Percentiles rank a stretch among this genome's conserved stretches.
Conservation (phyloP, 805 yeast species). For the Yamadazyma sp. region DNA sequence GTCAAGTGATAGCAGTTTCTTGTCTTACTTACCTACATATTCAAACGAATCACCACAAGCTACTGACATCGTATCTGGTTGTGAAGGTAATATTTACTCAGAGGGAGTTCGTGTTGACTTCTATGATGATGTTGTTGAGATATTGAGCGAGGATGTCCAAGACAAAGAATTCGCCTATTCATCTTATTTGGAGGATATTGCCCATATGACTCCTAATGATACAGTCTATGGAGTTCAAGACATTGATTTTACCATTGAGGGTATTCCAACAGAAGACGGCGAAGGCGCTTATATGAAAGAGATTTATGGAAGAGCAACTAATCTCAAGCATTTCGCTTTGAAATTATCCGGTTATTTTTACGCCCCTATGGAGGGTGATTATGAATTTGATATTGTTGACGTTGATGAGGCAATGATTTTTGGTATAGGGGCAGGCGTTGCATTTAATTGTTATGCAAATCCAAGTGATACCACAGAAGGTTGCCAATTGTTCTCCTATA, state of each 20-base stretch:
- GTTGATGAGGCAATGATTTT: slow-evolving; percentile 1
- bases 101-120: too few relatives aligned
- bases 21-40: too few relatives aligned
- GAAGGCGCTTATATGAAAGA: not conserved
- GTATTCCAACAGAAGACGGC: not conserved
- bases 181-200: not conserved
- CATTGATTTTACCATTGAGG: not conserved
- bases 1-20: too few relatives aligned
- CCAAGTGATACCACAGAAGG: too few relatives aligned
- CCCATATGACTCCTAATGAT: not conserved
- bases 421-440: slow-evolving; percentile 1
- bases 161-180: too few relatives aligned
- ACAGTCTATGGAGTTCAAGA: not conserved
- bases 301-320: not conserved
- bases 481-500: too few relatives aligned
- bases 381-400: not conserved
- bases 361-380: slow-evolving; percentile 3
- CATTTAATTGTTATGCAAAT: slow-evolving; percentile 4
- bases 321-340: not conserved
- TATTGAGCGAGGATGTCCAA: too few relatives aligned
- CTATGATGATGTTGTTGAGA: too few relatives aligned
- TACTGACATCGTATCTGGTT: too few relatives aligned
- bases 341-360: slow-evolving; percentile 1
- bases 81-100: too few relatives aligned
- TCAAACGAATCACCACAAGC: too few relatives aligned